Evolutionary conservation across 78 protist species (phyloP), one percentile per base, ranked within the genome.

Genomic region (Bodo saltans): DNA sequence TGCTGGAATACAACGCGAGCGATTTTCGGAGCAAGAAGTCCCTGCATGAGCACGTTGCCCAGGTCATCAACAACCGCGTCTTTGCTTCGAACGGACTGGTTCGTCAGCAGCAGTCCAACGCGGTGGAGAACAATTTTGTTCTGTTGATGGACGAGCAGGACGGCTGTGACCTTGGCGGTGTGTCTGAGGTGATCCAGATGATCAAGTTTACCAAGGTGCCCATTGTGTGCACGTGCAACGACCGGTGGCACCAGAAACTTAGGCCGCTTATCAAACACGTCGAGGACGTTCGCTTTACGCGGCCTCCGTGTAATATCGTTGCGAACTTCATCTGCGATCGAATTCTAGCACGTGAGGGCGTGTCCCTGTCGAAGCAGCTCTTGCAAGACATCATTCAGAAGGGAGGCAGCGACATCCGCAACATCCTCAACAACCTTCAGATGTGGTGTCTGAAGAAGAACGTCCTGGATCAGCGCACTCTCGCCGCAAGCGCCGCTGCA

Each of bases 121-220:
- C 12, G 38, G 75, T 39, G n/a, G n/a, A 72, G 75, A 12, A 72
- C 38, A 71, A 70, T 17, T 27, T 79, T 21, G 70, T 81, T 34
- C 11, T 81, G 32, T 83, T 96, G 71, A 91, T 98, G 96, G 99
- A 98, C 82, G 99, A 98, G 81, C 93, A 95, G 28, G 99, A 96
- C 69, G 99, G 99, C 25, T 93, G 95, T 95, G 99, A 98, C 78
- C 75, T 97, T 3, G 99, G 99, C 35, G 99, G 99, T 42, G 53
- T 94, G 33, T 72, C 84, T 0, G 95, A 88, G 85, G 69, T 96
- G 30, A 81, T 82, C 12, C 21, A 53, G 42, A 33, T 94, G 41
- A 87, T 95, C 33, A 78, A 75, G 72, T 70, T 32, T 29, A 79
- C 90, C 25, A 84, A 85, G 52, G 79, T 95, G 25, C 99, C 99